Evolutionary conservation across 176 grass and related monocot species (phyloP), one percentile per base, ranked within the genome.

Genomic region (Cocos nucifera): DNA sequence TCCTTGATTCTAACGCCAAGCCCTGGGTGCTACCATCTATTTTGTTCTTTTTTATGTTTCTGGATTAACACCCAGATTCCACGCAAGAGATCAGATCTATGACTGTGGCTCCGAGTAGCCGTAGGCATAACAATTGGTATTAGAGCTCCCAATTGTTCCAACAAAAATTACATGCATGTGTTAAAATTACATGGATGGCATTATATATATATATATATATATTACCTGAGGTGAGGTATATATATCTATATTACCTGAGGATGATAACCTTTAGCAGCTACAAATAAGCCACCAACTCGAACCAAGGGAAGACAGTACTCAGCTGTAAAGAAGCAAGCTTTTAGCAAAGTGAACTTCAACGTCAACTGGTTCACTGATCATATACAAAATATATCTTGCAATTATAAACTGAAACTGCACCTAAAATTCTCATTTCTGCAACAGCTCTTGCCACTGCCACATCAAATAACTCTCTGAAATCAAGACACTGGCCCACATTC

Each of bases 301-400:
- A 92, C 76, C 32, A 98, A 81, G 0, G 93, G 93, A 59, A 98
- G 71, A 35, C 84, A 98, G 32, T 98, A 98, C 63, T 96, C 91
- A 65, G 80, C 91, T 96, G 77, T 49, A 61, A 70, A 68, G 30
- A 52, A 76, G 49, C 49, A 22, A 75, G 51, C 17, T 57, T 35
- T 57, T 20, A 48, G 22, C 44, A 54, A 44, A 54, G 7, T 51
- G 5, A 75, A 57, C 35, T 44, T 12, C 35, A 44, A 12, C 0
- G 9, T 44, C 35, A 44, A 44, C 35, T 44, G 35, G 35, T 44
- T 12, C 35, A 12, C 35, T 44, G 35, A 8, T 44, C 2, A 44
- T 2, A 14, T 44, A 44, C 35, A 44, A 44, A 44, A 44, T 3
- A 67, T 2, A 30, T 22, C 15, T 58, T 15, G 4, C 56, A 15